phyloP scores from a whole-genome alignment of 148 eudicot species.

The Fagopyrum tataricum region DNA sequence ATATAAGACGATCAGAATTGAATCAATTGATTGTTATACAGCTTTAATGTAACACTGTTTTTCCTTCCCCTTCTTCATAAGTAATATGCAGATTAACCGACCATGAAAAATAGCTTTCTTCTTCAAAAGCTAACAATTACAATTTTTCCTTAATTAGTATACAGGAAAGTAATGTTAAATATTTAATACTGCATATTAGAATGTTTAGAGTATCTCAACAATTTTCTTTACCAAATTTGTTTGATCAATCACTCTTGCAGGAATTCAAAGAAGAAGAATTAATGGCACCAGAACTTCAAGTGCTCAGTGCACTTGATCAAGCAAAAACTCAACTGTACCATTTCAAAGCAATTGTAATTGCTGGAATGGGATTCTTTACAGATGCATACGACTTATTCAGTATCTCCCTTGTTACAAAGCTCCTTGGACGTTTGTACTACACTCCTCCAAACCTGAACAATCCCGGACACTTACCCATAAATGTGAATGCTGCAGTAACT shows the following conservation, averaged over 20 bases:
- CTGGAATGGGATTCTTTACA: conserved; percentile 84
- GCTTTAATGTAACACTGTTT: background rate
- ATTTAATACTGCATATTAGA: background rate
- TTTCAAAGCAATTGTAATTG: conserved; percentile 56
- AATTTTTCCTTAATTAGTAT: too few relatives aligned
- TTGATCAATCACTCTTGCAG: background rate
- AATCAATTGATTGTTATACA: background rate
- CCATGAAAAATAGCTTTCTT: background rate
- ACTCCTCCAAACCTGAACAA: conserved; percentile 12
- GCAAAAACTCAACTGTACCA: conserved; percentile 68
- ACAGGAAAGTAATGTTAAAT: background rate
- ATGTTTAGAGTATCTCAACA: too few relatives aligned
- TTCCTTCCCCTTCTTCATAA: background rate
- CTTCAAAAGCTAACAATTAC: too few relatives aligned
- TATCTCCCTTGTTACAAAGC: conserved; percentile 56
- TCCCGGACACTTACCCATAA: conserved; percentile 59
- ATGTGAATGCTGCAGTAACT: conserved; percentile 44
- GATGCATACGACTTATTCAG: conserved; percentile 75
- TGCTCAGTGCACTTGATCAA: conserved; percentile 54
- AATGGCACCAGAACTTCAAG: conserved; percentile 14
- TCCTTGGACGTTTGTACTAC: conserved; percentile 69
- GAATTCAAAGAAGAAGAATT: background rate
- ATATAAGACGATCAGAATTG: background rate
- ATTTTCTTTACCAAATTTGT: too few relatives aligned
- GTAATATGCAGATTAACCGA: too few relatives aligned